Evolutionary conservation across 176 grass and related monocot genomes (phyloP).

Genomic region (Zoysia pacifica): DNA sequence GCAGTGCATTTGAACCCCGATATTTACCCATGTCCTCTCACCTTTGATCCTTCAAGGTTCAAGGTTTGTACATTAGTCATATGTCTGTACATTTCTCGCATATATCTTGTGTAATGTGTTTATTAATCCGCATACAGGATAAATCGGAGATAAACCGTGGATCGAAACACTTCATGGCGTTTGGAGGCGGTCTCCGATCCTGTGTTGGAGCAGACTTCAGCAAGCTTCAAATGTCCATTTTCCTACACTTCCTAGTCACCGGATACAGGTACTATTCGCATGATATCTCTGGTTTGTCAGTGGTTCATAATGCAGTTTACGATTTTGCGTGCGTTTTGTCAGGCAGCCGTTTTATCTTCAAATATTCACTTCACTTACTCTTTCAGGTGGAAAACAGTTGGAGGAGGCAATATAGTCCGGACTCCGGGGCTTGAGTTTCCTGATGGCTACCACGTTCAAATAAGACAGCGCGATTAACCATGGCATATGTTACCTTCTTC

Average conservation of each 20-base stretch:
- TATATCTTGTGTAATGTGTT: neutral
- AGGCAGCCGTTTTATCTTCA: neutral
- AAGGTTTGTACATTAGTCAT: constrained; percentile 41
- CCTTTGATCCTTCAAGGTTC: constrained; percentile 56
- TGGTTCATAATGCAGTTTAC: neutral
- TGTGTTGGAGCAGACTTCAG: constrained; percentile 62
- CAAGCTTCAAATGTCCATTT: constrained; percentile 44
- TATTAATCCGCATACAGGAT: neutral
- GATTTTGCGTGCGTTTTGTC: neutral
- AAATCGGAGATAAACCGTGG: constrained; percentile 48
- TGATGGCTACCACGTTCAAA: constrained; percentile 35
- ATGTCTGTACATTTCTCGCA: neutral
- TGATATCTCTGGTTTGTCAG: neutral
- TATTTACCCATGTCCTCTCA: constrained; percentile 57
- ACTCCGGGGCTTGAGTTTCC: constrained; percentile 45
- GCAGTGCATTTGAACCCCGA: constrained; percentile 58
- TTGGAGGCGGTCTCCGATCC: constrained; percentile 51
- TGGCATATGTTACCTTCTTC: neutral
- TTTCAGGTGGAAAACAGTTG: constrained; percentile 48
- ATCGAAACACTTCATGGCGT: constrained; percentile 50
- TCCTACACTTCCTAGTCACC: constrained; percentile 30
- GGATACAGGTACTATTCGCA: constrained; percentile 17
- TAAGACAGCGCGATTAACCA: neutral
- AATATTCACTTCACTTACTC: neutral
- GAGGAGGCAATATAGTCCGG: constrained; percentile 37